Base-by-base conservation (phyloP, 805 yeast genomes). In the Phaffomyces thermotolerans region DNA sequence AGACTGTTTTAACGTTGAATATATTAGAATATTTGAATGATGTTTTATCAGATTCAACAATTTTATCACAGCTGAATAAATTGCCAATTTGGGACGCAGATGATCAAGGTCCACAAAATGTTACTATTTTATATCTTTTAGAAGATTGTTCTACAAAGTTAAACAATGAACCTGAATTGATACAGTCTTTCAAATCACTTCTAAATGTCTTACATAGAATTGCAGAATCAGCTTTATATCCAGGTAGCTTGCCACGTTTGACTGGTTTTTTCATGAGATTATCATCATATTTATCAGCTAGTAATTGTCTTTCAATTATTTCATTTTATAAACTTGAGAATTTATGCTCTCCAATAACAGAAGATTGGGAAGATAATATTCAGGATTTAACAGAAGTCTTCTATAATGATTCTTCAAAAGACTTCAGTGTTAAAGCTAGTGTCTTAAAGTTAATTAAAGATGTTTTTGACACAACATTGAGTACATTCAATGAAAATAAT, bases 331-430 rank as follows among this genome's bases (percentile, higher is more conserved):
- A 63, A 4, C 64, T 67, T 12, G 75, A 75, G 41, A 69, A 72
- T 42, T 54, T 71, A 27, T 82, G 90, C 53, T 68, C 79, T 3
- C 74, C 78, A 10, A 56, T 79, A 6, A 60, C 72, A 27, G 64
- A 71, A 0, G 58, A 67, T 8, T 82, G 89, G 85, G 62, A 63
- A 38, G 66, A 60, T 3, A 75, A 76, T 48, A 63, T 76, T 34
- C 57, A 59, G 7, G 58, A 61, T 27, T 51, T 82, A 3, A 57
- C 81, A 31, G 62, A 66, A n/a, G 62, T 66, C 7, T 79, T 75
- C 52, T 72, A 65, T 53, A 55, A 60, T 53, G 56, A 55, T 27
- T 42, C 49, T 6, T 34, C 51, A 1, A 48, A 40, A 13, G 50
- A 57, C 7, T 37, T 52, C 1, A 58, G 54, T 6, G 62, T 63